phyloP scores from a whole-genome alignment of 805 yeast species.

The Yarrowia sp. region DNA sequence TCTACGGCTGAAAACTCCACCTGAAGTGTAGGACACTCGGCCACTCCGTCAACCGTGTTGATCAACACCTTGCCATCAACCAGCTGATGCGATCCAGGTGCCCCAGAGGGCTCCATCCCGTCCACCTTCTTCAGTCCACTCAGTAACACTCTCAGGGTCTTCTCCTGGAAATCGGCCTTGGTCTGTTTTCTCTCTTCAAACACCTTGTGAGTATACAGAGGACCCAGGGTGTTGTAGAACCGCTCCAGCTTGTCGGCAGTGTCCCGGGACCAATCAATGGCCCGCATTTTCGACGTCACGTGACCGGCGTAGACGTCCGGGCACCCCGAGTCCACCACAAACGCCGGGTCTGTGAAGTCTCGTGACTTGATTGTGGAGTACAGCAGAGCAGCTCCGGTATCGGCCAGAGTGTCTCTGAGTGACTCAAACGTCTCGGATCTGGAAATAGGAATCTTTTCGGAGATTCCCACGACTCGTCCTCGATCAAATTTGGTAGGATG shows the following conservation, averaged over 20 bases:
- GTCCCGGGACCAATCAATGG: slow-evolving; percentile 58
- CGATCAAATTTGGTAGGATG: slow-evolving; percentile 87
- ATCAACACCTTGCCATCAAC: background rate
- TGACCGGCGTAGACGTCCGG: slow-evolving; percentile 65
- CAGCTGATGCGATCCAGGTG: background rate
- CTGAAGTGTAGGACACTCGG: slow-evolving; percentile 42
- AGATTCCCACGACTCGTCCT: slow-evolving; percentile 73
- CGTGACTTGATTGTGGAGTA: slow-evolving; percentile 53
- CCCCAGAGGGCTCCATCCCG: background rate
- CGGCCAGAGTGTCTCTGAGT: slow-evolving; percentile 62
- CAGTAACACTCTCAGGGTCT: background rate
- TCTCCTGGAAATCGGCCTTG: slow-evolving; percentile 25
- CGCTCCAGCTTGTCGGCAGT: slow-evolving; percentile 21
- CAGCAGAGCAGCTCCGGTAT: slow-evolving; percentile 67
- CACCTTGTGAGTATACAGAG: slow-evolving; percentile 18
- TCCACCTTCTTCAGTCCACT: slow-evolving; percentile 13
- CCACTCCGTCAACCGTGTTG: slow-evolving; percentile 27
- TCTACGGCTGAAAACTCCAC: slow-evolving; percentile 56
- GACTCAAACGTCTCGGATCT: slow-evolving; percentile 55
- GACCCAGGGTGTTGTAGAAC: slow-evolving; percentile 10
- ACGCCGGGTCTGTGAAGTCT: slow-evolving; percentile 44
- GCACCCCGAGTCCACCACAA: slow-evolving; percentile 41
- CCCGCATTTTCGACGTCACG: slow-evolving; percentile 54
- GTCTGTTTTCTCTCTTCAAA: slow-evolving; percentile 19
- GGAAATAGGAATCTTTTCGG: slow-evolving; percentile 54